Evolutionary conservation across 371 early-diverging fungal species (phyloP).

Genomic region (Mucor piriformis): DNA sequence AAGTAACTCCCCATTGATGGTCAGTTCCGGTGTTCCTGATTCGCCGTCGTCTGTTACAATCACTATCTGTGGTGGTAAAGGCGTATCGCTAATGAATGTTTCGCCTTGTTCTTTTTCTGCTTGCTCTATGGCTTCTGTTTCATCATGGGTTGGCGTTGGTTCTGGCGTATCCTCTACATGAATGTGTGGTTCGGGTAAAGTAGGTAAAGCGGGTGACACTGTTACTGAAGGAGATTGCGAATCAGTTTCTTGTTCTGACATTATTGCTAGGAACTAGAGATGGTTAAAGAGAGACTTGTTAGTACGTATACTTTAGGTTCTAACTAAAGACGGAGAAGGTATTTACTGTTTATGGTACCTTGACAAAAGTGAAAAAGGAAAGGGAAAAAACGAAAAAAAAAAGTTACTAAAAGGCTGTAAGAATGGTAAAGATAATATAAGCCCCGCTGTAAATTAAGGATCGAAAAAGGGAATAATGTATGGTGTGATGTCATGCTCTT

Average conservation of each 20-base stretch:
- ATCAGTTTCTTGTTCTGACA: conserved; percentile 1
- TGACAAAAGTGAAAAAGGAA: not conserved
- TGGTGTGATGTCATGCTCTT: no score
- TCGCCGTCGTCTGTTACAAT: not conserved
- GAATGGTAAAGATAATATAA: not conserved
- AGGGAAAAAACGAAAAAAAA: not conserved
- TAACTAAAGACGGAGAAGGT: no score
- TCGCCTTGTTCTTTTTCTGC: not conserved
- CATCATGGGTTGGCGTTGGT: not conserved
- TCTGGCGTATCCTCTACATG: not conserved
- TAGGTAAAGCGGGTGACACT: not conserved
- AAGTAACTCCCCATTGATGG: not conserved
- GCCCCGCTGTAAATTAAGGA: not conserved
- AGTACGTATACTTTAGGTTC: no score
- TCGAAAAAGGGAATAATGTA: not conserved
- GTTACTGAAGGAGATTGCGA: not conserved
- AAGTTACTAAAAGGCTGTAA: not conserved
- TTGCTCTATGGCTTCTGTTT: not conserved
- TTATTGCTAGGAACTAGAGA: no score
- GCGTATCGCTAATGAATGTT: no score
- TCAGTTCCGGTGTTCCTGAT: no score
- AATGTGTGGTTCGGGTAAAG: not conserved
- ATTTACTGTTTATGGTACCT: not conserved
- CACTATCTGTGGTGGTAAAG: conserved; percentile 2
- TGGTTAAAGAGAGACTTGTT: no score